Evolutionary conservation across 2,329 filamentous ascomycete species (phyloP).

Genomic region (Colletotrichum neosansevieriae): DNA sequence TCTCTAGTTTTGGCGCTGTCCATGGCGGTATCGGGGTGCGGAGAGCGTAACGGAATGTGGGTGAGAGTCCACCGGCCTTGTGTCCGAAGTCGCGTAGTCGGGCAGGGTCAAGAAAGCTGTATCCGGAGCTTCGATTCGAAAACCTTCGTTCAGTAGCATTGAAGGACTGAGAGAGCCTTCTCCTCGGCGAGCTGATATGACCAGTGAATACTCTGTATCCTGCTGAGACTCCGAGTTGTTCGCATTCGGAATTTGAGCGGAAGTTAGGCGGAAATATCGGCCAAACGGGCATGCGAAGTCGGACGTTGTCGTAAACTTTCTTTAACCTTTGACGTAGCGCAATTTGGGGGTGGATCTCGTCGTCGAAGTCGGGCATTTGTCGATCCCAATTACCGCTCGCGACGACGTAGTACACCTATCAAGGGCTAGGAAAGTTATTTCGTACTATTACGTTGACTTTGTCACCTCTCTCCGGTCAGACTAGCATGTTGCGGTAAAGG

Average conservation of each 20-base stretch:
- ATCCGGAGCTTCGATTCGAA: background rate
- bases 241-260: background rate
- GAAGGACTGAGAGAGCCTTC: too few species aligned
- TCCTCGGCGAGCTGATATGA: too few species aligned
- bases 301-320: background rate
- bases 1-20: background rate
- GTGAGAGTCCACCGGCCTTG: conserved; percentile 9
- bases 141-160: too few species aligned
- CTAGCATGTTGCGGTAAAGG: background rate
- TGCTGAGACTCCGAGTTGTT: background rate
- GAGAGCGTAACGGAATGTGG: conserved; percentile 25
- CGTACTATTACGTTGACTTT: background rate
- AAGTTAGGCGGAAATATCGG: background rate
- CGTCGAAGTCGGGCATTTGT: conserved; percentile 11
- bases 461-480: background rate
- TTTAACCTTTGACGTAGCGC: too few species aligned
- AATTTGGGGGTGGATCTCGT: background rate
- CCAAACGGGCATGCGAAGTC: background rate
- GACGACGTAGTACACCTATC: background rate
- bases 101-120: background rate
- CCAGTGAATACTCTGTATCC: too few species aligned
- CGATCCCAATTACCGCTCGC: conserved; percentile 6
- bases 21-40: background rate
- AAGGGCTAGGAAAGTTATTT: background rate
- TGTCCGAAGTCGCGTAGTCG: background rate